phyloP scores from a whole-genome alignment of 140 eudicot species.

The Anethum foeniculum region DNA sequence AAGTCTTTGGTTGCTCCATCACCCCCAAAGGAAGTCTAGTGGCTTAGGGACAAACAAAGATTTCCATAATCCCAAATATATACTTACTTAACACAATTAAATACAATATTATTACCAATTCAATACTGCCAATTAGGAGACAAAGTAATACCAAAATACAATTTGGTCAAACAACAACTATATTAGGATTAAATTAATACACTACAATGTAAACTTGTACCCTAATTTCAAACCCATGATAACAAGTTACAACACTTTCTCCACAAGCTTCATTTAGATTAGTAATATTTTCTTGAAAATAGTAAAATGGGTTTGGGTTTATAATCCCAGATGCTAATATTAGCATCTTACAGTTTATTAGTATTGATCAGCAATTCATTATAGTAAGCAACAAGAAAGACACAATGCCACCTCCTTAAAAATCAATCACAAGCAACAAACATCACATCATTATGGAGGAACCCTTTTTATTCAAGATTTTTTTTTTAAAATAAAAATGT shows the following conservation, averaged over 20 bases:
- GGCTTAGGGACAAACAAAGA: too few species aligned
- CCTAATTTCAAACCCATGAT: background rate
- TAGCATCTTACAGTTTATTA: too few species aligned
- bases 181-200: too few species aligned
- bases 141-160: background rate
- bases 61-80: background rate
- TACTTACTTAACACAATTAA: background rate
- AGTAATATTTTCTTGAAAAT: too few species aligned
- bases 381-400: background rate
- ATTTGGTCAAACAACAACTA: background rate
- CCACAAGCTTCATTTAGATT: background rate
- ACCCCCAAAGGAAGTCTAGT: background rate
- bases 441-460: background rate
- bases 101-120: background rate
- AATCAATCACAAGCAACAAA: background rate
- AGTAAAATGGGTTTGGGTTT: too few species aligned
- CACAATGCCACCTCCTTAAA: background rate
- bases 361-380: background rate
- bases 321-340: too few species aligned
- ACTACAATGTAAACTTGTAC: background rate
- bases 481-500: too few species aligned
- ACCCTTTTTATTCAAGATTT: background rate
- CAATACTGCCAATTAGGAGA: background rate
- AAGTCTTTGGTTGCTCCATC: background rate
- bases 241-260: background rate